Conservation (phyloP, 257 asterid genomes). For the Scutellaria baicalensis region DNA sequence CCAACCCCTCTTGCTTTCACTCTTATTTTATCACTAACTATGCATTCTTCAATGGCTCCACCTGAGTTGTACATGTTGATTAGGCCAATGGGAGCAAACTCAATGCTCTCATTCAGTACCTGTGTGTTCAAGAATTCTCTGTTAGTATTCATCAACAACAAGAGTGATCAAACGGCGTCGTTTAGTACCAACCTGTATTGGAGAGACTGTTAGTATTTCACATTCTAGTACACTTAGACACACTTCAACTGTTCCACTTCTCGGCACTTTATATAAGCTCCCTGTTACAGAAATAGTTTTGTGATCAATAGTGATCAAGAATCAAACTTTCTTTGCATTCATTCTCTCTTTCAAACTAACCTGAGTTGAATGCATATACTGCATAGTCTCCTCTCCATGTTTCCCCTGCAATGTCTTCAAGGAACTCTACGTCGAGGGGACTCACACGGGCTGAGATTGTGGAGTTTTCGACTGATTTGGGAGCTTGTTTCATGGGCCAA, state of each 20-base stretch:
- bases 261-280: slow-evolving; percentile 32
- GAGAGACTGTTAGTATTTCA: slow-evolving; percentile 53
- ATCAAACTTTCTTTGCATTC: neutral
- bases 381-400: slow-evolving; percentile 42
- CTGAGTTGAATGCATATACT: slow-evolving; percentile 41
- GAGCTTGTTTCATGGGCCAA: slow-evolving; percentile 45
- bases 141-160: neutral
- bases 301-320: neutral
- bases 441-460: slow-evolving; percentile 26
- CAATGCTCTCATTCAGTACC: slow-evolving; percentile 13
- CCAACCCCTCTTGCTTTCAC: slow-evolving; percentile 49
- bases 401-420: slow-evolving; percentile 46
- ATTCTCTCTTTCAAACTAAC: slow-evolving; percentile 12
- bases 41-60: slow-evolving; percentile 38
- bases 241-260: slow-evolving; percentile 23
- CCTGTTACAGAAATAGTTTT: slow-evolving; percentile 16
- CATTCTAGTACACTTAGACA: slow-evolving; percentile 30
- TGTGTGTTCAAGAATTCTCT: neutral
- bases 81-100: slow-evolving; percentile 48
- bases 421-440: slow-evolving; percentile 44
- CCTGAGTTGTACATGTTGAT: slow-evolving; percentile 55
- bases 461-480: neutral
- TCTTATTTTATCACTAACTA: slow-evolving; percentile 5
- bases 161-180: neutral
- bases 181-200: slow-evolving; percentile 28